These are phyloP conservation scores for Alternaria viburni DNA, from an alignment of 2,329 filamentous ascomycete species.

Conservation along the genomic window DNA sequence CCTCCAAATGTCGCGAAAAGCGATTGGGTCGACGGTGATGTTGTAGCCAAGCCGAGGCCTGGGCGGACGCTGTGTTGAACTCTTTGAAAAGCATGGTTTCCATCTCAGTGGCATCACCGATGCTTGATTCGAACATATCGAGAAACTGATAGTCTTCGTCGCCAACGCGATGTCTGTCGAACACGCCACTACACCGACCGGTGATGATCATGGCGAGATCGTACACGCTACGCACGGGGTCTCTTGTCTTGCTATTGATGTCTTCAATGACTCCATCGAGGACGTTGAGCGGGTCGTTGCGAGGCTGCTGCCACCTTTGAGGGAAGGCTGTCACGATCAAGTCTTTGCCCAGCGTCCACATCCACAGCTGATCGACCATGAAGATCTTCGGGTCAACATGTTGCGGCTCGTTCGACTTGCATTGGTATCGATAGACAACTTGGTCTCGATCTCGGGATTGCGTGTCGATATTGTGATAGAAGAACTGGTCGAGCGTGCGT, in stretches of 20 bases:
- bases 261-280: slow-evolving; percentile 69
- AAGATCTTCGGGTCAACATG: slow-evolving; percentile 64
- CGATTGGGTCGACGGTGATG: slow-evolving; percentile 54
- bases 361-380: slow-evolving; percentile 74
- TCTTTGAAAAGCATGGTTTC: slow-evolving; percentile 66
- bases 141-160: slow-evolving; percentile 69
- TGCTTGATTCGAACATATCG: slow-evolving; percentile 71
- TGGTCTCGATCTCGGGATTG: slow-evolving; percentile 66
- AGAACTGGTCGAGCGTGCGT: slow-evolving; percentile 70
- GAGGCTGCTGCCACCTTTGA: slow-evolving; percentile 65
- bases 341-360: slow-evolving; percentile 66
- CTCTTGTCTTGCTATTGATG: slow-evolving; percentile 68
- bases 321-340: slow-evolving; percentile 67
- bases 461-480: slow-evolving; percentile 69
- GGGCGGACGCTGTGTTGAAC: slow-evolving; percentile 65
- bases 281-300: slow-evolving; percentile 68
- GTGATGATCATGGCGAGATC: slow-evolving; percentile 69
- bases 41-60: slow-evolving; percentile 62
- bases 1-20: slow-evolving; percentile 46
- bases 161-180: slow-evolving; percentile 64
- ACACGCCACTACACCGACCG: slow-evolving; percentile 64
- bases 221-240: slow-evolving; percentile 66
- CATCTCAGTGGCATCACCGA: slow-evolving; percentile 57
- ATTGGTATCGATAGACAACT: slow-evolving; percentile 67
- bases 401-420: slow-evolving; percentile 38